phyloP scores from a whole-genome alignment of 805 yeast species.

The Starmerella vaccinii region DNA sequence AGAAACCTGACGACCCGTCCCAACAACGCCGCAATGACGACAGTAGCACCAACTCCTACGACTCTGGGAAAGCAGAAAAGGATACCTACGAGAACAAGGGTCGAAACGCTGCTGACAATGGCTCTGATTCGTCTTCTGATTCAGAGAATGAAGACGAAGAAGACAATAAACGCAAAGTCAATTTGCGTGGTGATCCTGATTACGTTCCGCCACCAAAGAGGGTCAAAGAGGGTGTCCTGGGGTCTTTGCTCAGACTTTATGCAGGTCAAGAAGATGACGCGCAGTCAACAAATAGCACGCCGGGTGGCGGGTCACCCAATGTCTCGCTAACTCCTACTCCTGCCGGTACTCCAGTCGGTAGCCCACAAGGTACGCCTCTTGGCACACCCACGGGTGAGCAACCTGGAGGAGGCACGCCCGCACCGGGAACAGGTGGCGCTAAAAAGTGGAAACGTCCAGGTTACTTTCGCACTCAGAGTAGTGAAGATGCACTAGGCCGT shows the following conservation, averaged over 20 bases:
- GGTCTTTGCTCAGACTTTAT: constrained; percentile 64
- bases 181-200: constrained; percentile 31
- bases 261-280: constrained; percentile 28
- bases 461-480: constrained; percentile 20
- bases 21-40: background rate
- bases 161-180: constrained; percentile 22
- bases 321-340: constrained; percentile 11
- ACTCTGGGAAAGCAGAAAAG: constrained; percentile 3
- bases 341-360: constrained; percentile 6
- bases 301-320: constrained; percentile 5
- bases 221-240: constrained; percentile 78
- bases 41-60: constrained; percentile 1
- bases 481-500: constrained; percentile 22
- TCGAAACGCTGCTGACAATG: background rate
- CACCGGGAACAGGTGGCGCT: background rate
- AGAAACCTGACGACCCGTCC: background rate
- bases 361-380: constrained; percentile 5
- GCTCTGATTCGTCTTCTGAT: constrained; percentile 7
- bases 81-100: background rate
- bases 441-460: constrained; percentile 21
- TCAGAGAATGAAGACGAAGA: constrained; percentile 14
- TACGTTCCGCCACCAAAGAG: constrained; percentile 50
- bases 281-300: constrained; percentile 1
- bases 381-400: constrained; percentile 4
- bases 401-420: background rate